Percentiles rank a stretch among this genome's conserved stretches.
These are phyloP conservation scores for Suillus bovinus DNA, from an alignment of 768 basidiomycete genomes.

Conservation along the genomic window DNA sequence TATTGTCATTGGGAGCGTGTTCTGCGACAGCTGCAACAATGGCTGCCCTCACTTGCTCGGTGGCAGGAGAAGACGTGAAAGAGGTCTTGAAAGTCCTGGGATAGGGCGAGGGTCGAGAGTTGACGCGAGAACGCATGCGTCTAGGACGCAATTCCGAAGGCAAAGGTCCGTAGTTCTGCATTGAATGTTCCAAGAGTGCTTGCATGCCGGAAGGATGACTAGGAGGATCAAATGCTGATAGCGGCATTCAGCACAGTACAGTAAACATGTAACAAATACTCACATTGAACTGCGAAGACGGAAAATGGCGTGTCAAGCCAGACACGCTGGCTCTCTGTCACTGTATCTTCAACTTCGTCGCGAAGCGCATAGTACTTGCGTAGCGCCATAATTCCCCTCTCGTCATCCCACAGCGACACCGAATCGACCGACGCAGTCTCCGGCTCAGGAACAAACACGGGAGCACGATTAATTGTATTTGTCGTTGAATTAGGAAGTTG, in stretches of 20 bases:
- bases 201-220: conserved; percentile 64
- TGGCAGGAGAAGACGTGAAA: conserved; percentile 35
- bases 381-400: conserved; percentile 61
- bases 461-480: conserved; percentile 34
- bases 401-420: conserved; percentile 61
- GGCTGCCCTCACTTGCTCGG: conserved; percentile 38
- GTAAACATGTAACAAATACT: conserved; percentile 26
- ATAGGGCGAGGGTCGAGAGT: conserved; percentile 75
- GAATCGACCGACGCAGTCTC: conserved; percentile 51
- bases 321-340: conserved; percentile 60
- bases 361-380: conserved; percentile 68
- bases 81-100: conserved; percentile 53
- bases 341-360: conserved; percentile 65
- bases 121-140: conserved; percentile 64
- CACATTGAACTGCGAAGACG: conserved; percentile 70
- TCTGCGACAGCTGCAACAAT: conserved; percentile 21
- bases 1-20: conserved; percentile 17
- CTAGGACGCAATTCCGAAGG: conserved; percentile 67
- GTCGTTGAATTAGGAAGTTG: conserved; percentile 10
- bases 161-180: conserved; percentile 71
- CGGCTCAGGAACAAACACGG: conserved; percentile 58
- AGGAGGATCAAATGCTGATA: conserved; percentile 70
- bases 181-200: conserved; percentile 70
- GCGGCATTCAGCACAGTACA: conserved; percentile 13
- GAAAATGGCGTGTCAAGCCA: conserved; percentile 80